Evolutionary conservation across 2,329 filamentous ascomycete species (phyloP).

Genomic region (Hysterium pulicare): DNA sequence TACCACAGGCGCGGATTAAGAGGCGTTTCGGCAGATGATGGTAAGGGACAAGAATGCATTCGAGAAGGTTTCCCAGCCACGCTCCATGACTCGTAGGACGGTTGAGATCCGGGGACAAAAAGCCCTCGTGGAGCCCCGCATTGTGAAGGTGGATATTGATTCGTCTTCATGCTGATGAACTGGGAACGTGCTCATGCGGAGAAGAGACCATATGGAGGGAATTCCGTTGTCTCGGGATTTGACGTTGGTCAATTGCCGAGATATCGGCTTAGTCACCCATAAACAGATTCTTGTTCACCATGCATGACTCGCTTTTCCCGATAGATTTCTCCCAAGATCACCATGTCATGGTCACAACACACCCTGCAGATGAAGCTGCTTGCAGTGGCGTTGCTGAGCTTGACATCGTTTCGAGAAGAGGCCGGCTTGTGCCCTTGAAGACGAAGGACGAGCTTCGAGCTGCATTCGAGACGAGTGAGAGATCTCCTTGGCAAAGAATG

Average conservation of each 20-base stretch:
- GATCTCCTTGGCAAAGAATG: too few species aligned
- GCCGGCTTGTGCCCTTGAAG: slow-evolving; percentile 39
- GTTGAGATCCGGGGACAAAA: not conserved
- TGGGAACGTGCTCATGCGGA: not conserved
- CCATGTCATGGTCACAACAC: not conserved
- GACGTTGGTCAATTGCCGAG: not conserved
- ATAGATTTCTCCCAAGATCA: not conserved
- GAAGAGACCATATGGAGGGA: not conserved
- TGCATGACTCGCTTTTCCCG: not conserved
- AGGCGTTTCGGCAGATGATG: too few species aligned
- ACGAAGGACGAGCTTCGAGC: slow-evolving; percentile 51
- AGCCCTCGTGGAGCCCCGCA: not conserved
- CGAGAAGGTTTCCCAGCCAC: too few species aligned
- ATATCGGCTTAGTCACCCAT: not conserved
- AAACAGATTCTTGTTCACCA: too few species aligned
- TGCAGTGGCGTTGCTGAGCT: not conserved
- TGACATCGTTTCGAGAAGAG: slow-evolving; percentile 9
- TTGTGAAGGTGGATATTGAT: not conserved
- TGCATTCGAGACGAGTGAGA: slow-evolving; percentile 41
- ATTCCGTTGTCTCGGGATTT: not conserved
- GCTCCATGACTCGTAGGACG: not conserved
- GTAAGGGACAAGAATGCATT: too few species aligned
- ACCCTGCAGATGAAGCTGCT: not conserved
- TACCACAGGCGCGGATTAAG: too few species aligned
- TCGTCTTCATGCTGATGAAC: too few species aligned